Conservation (phyloP, 768 basidiomycete species). For the Cystofilobasidium ferigula region DNA sequence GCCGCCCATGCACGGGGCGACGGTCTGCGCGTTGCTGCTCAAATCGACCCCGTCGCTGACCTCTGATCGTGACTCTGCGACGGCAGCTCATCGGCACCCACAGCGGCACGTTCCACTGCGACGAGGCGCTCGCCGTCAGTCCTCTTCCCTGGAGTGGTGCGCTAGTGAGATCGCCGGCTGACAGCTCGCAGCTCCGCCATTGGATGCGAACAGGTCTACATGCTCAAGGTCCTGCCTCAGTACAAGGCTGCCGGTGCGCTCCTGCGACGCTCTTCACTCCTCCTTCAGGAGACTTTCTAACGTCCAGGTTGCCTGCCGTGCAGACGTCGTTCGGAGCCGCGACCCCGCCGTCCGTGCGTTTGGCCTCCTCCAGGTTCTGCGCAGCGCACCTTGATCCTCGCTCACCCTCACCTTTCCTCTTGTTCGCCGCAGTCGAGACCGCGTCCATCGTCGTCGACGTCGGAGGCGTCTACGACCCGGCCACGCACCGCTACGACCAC, state of each 20-base stretch:
- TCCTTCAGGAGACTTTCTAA: background rate
- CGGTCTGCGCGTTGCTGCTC: no score
- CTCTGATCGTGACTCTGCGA: background rate
- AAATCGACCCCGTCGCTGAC: no score
- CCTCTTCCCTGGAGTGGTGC: background rate
- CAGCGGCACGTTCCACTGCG: conserved; percentile 91
- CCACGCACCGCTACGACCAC: conserved; percentile 75
- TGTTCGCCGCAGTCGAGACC: conserved; percentile 42
- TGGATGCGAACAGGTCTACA: conserved; percentile 44
- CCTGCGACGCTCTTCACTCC: background rate
- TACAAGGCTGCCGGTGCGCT: conserved; percentile 63
- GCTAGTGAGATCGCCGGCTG: background rate
- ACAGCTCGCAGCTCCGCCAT: background rate
- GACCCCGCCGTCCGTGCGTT: conserved; percentile 36
- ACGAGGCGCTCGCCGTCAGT: conserved; percentile 74
- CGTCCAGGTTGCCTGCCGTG: background rate
- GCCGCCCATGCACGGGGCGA: no score
- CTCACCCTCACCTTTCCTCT: conserved; percentile 50
- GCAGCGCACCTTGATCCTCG: background rate
- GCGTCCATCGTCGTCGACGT: conserved; percentile 96
- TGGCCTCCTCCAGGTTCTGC: background rate
- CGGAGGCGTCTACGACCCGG: conserved; percentile 78
- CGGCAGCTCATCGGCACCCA: conserved; percentile 77
- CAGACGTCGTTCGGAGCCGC: conserved; percentile 35
- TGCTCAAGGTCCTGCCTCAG: conserved; percentile 63